Base-by-base conservation (phyloP, 768 basidiomycete species). In the Pulveroboletus sp. region DNA sequence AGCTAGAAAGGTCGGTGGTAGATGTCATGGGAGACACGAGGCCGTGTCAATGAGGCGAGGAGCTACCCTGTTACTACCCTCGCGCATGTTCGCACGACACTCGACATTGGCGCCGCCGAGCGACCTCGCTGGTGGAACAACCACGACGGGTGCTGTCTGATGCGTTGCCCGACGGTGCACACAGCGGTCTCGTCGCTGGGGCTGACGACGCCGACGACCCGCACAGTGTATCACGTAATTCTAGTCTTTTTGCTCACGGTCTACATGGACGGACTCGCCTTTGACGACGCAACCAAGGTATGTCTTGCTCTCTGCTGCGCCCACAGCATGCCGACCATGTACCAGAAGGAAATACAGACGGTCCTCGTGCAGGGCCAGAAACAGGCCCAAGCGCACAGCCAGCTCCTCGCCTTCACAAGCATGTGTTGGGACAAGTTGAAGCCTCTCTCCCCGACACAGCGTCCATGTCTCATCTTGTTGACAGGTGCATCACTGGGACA, bases 371-470 rank as follows among this genome's bases (percentile, higher is more conserved):
- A 79, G 50, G 84, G 93, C 56, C 80, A 79, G 51, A 84, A 93
- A 72, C 91, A 94, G 64, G 81, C 84, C 2, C 85, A 89, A 70
- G 86, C 87, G 37, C 75, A 91, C 58, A 71, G 79, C 21, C 73
- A 79, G 24, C 83, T 94, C 36, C 91, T 92, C 53, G 79, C 74
- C 42, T 77, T 94, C 56, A 94, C 93, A 16, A 78, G 79, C 60
- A 82, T 84, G 71, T 94, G 92, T 67, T 94, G 92, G 90, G 88
- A 93, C 74, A 92, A 94, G 91, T 94, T 53, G 53, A 61, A 65
- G 81, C 74, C 43, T 17, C 14, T 32, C 32, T 37, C 43, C 11
- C 24, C 20, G 25, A 6, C 4, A 13, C 13, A 20, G 3, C 3
- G 14, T 24, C 4, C 39, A 14, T 19, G 8, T 45, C 56, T 64